These are phyloP conservation scores for Malus hybrid DNA, from an alignment of 331 rosid species.

Conservation along the genomic window DNA sequence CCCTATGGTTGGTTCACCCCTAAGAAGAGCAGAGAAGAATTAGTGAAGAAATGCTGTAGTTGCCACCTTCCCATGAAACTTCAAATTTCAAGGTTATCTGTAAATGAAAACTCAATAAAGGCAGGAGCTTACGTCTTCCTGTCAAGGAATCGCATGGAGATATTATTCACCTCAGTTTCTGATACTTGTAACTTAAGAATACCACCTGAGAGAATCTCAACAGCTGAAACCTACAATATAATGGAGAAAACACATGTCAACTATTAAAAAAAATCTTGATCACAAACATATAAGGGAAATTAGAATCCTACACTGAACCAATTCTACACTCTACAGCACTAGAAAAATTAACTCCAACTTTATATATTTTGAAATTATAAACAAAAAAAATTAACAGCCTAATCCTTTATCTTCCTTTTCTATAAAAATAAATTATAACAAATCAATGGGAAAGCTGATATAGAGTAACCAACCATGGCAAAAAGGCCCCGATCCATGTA, in stretches of 20 bases:
- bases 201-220: constrained; percentile 95
- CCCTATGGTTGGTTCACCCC: constrained; percentile 95
- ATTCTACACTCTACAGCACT: neutral
- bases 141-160: constrained; percentile 88
- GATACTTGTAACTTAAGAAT: constrained; percentile 77
- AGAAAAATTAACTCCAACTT: neutral
- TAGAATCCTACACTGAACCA: neutral
- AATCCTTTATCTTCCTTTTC: too few species aligned
- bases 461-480: constrained; percentile 58
- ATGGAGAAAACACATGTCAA: neutral
- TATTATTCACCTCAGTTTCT: constrained; percentile 91
- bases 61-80: neutral
- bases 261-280: neutral
- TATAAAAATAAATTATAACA: too few species aligned
- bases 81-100: neutral
- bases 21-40: constrained; percentile 23
- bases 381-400: neutral
- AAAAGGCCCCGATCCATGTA: constrained; percentile 91
- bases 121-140: constrained; percentile 71
- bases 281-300: neutral
- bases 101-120: constrained; percentile 10
- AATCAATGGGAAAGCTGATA: neutral
- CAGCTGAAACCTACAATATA: constrained; percentile 64
- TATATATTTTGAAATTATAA: neutral
- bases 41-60: neutral